phyloP scores from a whole-genome alignment of 1,284 basidiomycete species.

The Vanrija sp. region DNA sequence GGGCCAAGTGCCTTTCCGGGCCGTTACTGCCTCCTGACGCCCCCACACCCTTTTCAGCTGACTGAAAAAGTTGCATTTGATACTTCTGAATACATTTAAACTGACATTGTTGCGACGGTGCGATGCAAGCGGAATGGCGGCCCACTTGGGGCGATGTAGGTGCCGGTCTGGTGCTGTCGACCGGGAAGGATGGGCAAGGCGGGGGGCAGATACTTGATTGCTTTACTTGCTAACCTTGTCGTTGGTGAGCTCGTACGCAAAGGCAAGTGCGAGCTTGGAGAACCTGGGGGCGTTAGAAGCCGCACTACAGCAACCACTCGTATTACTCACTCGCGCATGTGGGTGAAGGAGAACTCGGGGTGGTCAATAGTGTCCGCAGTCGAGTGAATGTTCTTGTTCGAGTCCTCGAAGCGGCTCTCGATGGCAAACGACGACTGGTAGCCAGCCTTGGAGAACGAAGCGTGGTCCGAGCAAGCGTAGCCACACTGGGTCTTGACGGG shows the following conservation, averaged over 20 bases:
- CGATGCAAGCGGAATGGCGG: too few relatives aligned
- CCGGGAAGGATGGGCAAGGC: too few relatives aligned
- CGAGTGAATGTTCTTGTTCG: slow-evolving; percentile 77
- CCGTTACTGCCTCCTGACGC: too few relatives aligned
- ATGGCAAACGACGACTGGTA: slow-evolving; percentile 77
- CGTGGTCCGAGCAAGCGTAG: slow-evolving; percentile 83
- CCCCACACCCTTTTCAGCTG: too few relatives aligned
- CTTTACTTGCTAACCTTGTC: too few relatives aligned
- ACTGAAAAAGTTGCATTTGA: too few relatives aligned
- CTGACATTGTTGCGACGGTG: too few relatives aligned
- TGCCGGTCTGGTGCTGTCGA: too few relatives aligned
- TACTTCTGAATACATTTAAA: too few relatives aligned
- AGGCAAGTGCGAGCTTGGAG: slow-evolving; percentile 81
- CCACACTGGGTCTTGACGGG: slow-evolving; percentile 64
- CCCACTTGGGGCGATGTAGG: too few relatives aligned
- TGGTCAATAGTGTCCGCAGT: slow-evolving; percentile 76
- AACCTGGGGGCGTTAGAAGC: slow-evolving; percentile 53
- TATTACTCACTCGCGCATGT: slow-evolving; percentile 45
- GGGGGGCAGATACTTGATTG: too few relatives aligned
- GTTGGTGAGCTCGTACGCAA: slow-evolving; percentile 65
- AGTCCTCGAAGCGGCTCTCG: slow-evolving; percentile 50
- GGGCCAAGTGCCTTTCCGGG: too few relatives aligned
- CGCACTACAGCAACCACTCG: slow-evolving; percentile 50
- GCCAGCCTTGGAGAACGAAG: slow-evolving; percentile 79
- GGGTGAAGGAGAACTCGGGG: slow-evolving; percentile 72